phyloP scores from a whole-genome alignment of 495 filamentous ascomycete species.

The Podospora pseudocomata region DNA sequence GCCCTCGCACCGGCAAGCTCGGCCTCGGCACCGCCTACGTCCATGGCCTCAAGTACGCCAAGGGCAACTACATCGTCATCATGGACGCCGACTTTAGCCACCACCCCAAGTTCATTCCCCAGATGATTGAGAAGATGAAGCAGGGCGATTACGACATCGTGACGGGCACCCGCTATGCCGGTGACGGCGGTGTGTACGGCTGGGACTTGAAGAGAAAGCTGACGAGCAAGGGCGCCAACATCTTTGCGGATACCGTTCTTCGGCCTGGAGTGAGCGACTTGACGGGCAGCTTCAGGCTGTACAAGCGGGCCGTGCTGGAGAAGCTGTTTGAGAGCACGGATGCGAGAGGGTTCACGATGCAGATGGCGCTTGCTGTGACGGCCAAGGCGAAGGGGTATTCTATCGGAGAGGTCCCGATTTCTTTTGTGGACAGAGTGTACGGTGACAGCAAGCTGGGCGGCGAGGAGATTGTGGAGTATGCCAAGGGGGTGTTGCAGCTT shows the following conservation, averaged over 20 bases:
- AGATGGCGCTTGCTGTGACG: slow-evolving; percentile 88
- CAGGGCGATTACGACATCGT: slow-evolving; percentile 84
- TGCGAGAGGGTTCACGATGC: slow-evolving; percentile 95
- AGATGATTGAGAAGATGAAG: slow-evolving; percentile 76
- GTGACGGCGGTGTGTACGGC: slow-evolving; percentile 87
- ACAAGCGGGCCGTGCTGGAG: slow-evolving; percentile 85
- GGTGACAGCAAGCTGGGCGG: slow-evolving; percentile 94
- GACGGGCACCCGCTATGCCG: slow-evolving; percentile 89
- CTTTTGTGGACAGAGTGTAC: slow-evolving; percentile 91
- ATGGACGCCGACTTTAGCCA: slow-evolving; percentile 99
- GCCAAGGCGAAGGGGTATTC: slow-evolving; percentile 89
- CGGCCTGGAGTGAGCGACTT: slow-evolving; percentile 94
- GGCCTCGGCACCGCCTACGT: slow-evolving; percentile 96
- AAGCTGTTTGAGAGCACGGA: slow-evolving; percentile 85
- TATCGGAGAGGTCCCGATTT: slow-evolving; percentile 91
- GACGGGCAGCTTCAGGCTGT: slow-evolving; percentile 90
- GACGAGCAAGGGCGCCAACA: slow-evolving; percentile 84
- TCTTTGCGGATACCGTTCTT: slow-evolving; percentile 92
- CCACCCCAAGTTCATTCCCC: slow-evolving; percentile 92
- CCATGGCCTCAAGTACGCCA: slow-evolving; percentile 81
- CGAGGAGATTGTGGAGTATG: slow-evolving; percentile 96
- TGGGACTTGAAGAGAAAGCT: slow-evolving; percentile 98
- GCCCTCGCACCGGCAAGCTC: slow-evolving; percentile 87
- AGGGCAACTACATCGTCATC: slow-evolving; percentile 94
- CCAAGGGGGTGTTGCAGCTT: slow-evolving; percentile 83